A percentile compares a stretch with the other conserved stretches of the same genome.
Conservation (phyloP, 2,329 filamentous ascomycete genomes). For the Orbilia quercus region DNA sequence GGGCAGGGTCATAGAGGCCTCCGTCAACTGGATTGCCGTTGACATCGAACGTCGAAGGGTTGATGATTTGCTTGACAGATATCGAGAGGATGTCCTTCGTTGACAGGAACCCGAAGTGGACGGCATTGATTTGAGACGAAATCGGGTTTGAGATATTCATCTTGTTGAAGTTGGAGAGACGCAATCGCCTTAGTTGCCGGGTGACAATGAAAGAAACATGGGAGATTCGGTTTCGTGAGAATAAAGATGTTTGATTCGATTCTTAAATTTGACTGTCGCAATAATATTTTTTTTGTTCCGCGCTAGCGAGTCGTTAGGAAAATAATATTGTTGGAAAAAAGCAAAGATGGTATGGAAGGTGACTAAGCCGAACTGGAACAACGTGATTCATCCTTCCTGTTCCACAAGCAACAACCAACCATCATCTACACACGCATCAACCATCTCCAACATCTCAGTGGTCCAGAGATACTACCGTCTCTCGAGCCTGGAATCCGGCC, state of each 20-base stretch:
- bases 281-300: no score
- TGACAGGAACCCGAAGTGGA: slow-evolving; percentile 89
- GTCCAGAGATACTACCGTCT: no score
- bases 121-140: slow-evolving; percentile 81
- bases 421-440: no score
- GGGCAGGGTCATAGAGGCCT: slow-evolving; percentile 89
- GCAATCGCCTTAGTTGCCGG: slow-evolving; percentile 1
- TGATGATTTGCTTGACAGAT: slow-evolving; percentile 93
- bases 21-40: slow-evolving; percentile 73
- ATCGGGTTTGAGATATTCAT: slow-evolving; percentile 85
- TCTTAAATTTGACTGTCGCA: no score
- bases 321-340: no score
- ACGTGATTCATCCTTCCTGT: no score
- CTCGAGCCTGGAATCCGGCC: no score
- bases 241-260: background rate
- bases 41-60: slow-evolving; percentile 92
- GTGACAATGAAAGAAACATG: background rate
- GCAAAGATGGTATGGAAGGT: no score
- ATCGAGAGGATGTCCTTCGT: slow-evolving; percentile 84
- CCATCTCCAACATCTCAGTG: no score
- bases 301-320: no score
- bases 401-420: no score
- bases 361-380: no score
- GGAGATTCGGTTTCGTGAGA: background rate
- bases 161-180: slow-evolving; percentile 54